Conservation (phyloP, 1,139 yeast genomes). For the Scheffersomyces lignicola region DNA sequence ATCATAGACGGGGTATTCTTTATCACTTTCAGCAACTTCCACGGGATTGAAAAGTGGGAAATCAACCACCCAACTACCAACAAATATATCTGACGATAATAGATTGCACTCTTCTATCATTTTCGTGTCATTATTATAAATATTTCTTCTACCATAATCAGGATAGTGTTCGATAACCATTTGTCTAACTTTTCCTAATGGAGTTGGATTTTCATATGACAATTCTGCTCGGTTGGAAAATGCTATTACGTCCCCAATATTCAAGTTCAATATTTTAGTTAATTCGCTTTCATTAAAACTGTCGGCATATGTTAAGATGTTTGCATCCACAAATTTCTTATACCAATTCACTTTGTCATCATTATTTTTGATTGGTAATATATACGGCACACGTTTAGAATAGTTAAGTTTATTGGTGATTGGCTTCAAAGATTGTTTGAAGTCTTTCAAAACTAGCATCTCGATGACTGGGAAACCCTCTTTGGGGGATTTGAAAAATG, state of each 20-base stretch:
- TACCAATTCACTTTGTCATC: slow-evolving; percentile 46
- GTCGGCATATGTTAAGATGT: slow-evolving; percentile 19
- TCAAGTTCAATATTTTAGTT: slow-evolving; percentile 35
- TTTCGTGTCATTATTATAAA: slow-evolving; percentile 19
- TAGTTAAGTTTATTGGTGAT: slow-evolving; percentile 48
- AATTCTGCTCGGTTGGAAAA: slow-evolving; percentile 65
- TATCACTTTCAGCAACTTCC: slow-evolving; percentile 41
- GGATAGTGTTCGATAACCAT: slow-evolving; percentile 60
- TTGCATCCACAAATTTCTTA: slow-evolving; percentile 29
- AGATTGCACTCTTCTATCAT: slow-evolving; percentile 14
- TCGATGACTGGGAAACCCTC: slow-evolving; percentile 67
- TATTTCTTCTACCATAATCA: slow-evolving; percentile 48
- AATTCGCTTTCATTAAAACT: slow-evolving; percentile 24
- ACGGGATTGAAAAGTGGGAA: slow-evolving; percentile 88
- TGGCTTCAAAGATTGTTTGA: slow-evolving; percentile 26
- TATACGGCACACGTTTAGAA: slow-evolving; percentile 58
- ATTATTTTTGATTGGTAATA: slow-evolving; percentile 47
- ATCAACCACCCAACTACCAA: slow-evolving; percentile 83
- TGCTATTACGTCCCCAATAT: slow-evolving; percentile 74
- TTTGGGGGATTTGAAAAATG: slow-evolving; percentile 28
- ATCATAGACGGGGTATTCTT: slow-evolving; percentile 63
- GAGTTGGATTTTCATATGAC: slow-evolving; percentile 92
- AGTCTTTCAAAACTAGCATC: slow-evolving; percentile 60
- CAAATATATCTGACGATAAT: slow-evolving; percentile 38
- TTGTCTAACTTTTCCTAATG: slow-evolving; percentile 84